A percentile compares a stretch with the other conserved stretches of the same genome.
Evolutionary conservation across 1,139 yeast species (phyloP).

Genomic region (Blastobotrys arbuscula): DNA sequence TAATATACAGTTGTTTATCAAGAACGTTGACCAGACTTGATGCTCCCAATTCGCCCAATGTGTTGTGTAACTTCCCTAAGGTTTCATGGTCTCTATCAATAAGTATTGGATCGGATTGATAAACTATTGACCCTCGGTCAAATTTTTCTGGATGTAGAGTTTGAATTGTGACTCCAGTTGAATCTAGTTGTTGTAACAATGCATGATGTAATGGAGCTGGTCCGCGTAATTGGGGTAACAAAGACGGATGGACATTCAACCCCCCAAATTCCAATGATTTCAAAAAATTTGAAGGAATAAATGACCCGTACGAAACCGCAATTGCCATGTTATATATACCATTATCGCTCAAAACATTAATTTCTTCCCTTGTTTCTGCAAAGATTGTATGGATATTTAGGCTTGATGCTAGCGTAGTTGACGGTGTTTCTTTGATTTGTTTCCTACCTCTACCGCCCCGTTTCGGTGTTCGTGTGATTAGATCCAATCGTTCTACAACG

Average conservation of each 20-base stretch:
- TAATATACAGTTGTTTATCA: conserved; percentile 33
- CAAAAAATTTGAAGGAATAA: conserved; percentile 64
- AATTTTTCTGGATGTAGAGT: conserved; percentile 83
- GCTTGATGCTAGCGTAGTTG: conserved; percentile 42
- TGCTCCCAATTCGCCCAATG: conserved; percentile 58
- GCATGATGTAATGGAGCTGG: conserved; percentile 88
- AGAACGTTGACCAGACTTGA: conserved; percentile 47
- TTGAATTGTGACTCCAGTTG: conserved; percentile 85
- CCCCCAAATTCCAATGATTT: conserved; percentile 54
- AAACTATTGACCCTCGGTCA: conserved; percentile 68
- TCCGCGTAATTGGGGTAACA: conserved; percentile 78
- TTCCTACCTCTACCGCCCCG: conserved; percentile 62
- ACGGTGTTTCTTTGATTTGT: conserved; percentile 47
- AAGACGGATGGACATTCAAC: conserved; percentile 86
- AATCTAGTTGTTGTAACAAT: conserved; percentile 52
- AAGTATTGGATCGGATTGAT: conserved; percentile 46
- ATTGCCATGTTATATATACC: conserved; percentile 56
- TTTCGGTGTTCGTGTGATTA: conserved; percentile 64
- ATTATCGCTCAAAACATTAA: conserved; percentile 34
- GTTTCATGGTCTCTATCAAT: conserved; percentile 40
- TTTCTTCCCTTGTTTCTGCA: conserved; percentile 58
- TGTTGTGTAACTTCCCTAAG: conserved; percentile 39
- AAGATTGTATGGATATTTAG: conserved; percentile 40
- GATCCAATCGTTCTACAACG: conserved; percentile 45
- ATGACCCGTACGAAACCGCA: conserved; percentile 84